Conservation (phyloP, 257 asterid species). For the Datura wrightii region DNA sequence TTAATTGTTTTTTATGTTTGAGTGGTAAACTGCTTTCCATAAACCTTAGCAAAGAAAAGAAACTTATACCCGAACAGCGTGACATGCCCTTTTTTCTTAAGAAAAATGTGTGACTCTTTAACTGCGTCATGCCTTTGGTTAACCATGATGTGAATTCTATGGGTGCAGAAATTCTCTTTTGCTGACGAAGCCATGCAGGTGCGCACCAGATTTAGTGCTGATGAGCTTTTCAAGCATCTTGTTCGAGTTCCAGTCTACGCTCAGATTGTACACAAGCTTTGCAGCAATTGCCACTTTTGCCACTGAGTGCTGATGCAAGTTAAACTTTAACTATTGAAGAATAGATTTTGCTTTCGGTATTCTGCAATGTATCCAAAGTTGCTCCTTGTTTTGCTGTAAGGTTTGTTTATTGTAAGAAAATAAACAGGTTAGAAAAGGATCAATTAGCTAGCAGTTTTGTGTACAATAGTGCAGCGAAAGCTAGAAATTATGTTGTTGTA, state of each 20-base stretch:
- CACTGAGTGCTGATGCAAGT: neutral
- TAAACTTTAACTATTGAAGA: neutral
- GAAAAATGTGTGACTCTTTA: neutral
- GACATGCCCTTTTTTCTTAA: neutral
- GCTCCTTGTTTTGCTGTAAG: conserved; percentile 2
- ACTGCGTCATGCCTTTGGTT: neutral
- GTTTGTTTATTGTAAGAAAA: conserved; percentile 5
- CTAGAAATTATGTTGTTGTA: neutral
- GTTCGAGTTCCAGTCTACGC: neutral
- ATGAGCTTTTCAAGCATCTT: neutral
- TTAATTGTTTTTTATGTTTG: neutral
- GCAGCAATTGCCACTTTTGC: neutral
- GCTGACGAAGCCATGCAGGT: neutral
- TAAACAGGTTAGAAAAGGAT: neutral
- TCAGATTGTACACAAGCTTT: conserved; percentile 11
- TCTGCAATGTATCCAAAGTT: conserved; percentile 12
- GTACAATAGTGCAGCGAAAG: conserved; percentile 24
- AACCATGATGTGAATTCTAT: neutral
- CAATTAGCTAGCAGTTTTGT: neutral
- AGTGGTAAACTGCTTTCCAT: neutral
- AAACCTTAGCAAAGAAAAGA: neutral
- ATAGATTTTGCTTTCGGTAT: neutral
- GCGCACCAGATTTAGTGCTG: neutral
- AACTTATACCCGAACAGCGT: neutral
- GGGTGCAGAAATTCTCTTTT: neutral